Percentiles rank a stretch among this genome's conserved stretches.
phyloP scores from a whole-genome alignment of 2,329 filamentous ascomycete genomes.

The Cercospora berteroae region DNA sequence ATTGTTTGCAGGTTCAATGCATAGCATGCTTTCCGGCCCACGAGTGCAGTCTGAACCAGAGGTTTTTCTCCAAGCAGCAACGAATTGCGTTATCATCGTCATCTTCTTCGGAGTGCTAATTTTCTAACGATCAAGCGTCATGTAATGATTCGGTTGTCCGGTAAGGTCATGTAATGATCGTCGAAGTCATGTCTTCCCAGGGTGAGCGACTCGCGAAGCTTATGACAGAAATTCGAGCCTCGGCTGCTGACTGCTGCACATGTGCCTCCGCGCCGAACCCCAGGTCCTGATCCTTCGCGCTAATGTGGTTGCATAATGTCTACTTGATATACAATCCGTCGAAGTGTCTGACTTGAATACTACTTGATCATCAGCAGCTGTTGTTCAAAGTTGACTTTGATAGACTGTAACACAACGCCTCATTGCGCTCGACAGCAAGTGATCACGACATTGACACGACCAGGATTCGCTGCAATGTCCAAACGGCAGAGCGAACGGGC shows the following conservation, averaged over 20 bases:
- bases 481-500: constrained; percentile 4
- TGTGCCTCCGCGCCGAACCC: not conserved
- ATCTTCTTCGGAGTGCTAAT: not conserved
- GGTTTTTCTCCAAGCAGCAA: not conserved
- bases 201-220: not conserved
- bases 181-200: not conserved
- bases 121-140: not conserved
- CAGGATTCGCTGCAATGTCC: not conserved
- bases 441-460: not conserved
- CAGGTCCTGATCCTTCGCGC: not conserved
- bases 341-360: not conserved
- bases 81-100: not conserved
- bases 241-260: not conserved
- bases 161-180: not conserved
- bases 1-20: not conserved
- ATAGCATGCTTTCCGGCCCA: not conserved
- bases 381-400: not conserved
- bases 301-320: not conserved
- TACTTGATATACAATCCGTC: not conserved
- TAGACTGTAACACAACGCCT: not conserved
- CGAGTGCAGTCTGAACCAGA: not conserved
- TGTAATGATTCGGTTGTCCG: not conserved
- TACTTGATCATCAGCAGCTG: not conserved
- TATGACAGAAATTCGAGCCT: constrained; percentile 1
- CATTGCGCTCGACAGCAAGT: not conserved